Evolutionary conservation across 1,284 basidiomycete species (phyloP).

Genomic region (Cerioporus squamosus): DNA sequence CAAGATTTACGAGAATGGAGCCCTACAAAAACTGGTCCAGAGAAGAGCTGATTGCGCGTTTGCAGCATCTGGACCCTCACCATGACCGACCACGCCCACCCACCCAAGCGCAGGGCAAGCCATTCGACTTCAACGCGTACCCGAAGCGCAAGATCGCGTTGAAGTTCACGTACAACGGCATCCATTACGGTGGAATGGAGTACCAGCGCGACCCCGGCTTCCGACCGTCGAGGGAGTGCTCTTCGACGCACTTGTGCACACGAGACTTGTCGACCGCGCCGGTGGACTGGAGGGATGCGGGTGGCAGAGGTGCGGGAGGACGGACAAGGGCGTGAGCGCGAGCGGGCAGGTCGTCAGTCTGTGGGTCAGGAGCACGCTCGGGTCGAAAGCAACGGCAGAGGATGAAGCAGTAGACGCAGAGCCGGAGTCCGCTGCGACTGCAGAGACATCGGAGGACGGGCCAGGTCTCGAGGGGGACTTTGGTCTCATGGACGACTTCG

Average conservation of each 20-base stretch:
- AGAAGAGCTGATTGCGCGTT: slow-evolving; percentile 68
- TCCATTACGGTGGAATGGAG: slow-evolving; percentile 90
- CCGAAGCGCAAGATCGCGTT: slow-evolving; percentile 89
- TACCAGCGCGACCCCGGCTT: slow-evolving; percentile 73
- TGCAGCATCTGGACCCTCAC: slow-evolving; percentile 55
- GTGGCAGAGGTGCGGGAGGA: slow-evolving; percentile 92
- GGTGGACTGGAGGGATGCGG: slow-evolving; percentile 85
- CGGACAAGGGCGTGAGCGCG: slow-evolving; percentile 94
- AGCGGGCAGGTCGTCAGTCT: slow-evolving; percentile 94
- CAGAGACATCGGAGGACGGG: slow-evolving; percentile 3
- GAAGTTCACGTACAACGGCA: slow-evolving; percentile 92
- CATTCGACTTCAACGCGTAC: slow-evolving; percentile 71
- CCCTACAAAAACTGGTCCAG: slow-evolving; percentile 63
- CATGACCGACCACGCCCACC: slow-evolving; percentile 14
- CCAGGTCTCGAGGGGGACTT: slow-evolving; percentile 36
- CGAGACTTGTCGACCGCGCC: slow-evolving; percentile 74
- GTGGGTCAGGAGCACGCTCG: slow-evolving; percentile 78
- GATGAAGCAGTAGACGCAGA: not conserved
- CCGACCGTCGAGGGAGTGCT: slow-evolving; percentile 93
- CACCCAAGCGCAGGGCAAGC: slow-evolving; percentile 27
- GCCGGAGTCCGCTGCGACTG: not conserved
- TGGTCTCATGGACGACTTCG: slow-evolving; percentile 30
- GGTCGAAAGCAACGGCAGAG: slow-evolving; percentile 7
- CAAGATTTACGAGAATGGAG: slow-evolving; percentile 26
- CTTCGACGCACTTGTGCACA: slow-evolving; percentile 80